phyloP scores from a whole-genome alignment of 257 asterid species.

The Mitragyna speciosa region DNA sequence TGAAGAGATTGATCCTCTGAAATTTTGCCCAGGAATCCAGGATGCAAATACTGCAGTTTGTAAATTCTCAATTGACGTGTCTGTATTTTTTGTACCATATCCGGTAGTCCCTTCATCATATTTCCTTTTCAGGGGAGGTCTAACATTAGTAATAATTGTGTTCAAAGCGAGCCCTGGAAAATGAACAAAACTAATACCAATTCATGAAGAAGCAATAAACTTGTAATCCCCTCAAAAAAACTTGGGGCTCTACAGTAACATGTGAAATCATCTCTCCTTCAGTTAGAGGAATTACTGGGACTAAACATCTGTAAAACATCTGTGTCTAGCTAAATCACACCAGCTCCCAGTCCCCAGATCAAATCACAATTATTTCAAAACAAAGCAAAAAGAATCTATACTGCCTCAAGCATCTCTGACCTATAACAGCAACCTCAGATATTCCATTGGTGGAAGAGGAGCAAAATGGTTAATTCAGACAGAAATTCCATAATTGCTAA shows the following conservation, averaged over 20 bases:
- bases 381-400: background rate
- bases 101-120: no score
- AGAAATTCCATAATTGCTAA: constrained; percentile 86
- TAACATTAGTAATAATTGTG: background rate
- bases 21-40: no score
- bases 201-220: background rate
- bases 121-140: background rate
- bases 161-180: no score
- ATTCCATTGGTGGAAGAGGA: background rate
- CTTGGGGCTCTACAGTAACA: background rate
- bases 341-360: background rate
- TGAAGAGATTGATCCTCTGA: no score
- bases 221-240: background rate
- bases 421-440: background rate
- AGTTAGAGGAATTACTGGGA: background rate
- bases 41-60: no score
- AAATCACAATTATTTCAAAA: constrained; percentile 7
- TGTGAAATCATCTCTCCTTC: background rate
- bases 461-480: constrained; percentile 40
- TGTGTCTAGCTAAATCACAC: background rate
- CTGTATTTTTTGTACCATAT: no score
- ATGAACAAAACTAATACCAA: background rate
- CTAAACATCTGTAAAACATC: background rate
- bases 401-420: background rate
- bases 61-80: no score